Evolutionary conservation across 2,329 filamentous ascomycete genomes (phyloP), one percentile per base, ranked within the genome.

Genomic region (Fusarium papillatum): DNA sequence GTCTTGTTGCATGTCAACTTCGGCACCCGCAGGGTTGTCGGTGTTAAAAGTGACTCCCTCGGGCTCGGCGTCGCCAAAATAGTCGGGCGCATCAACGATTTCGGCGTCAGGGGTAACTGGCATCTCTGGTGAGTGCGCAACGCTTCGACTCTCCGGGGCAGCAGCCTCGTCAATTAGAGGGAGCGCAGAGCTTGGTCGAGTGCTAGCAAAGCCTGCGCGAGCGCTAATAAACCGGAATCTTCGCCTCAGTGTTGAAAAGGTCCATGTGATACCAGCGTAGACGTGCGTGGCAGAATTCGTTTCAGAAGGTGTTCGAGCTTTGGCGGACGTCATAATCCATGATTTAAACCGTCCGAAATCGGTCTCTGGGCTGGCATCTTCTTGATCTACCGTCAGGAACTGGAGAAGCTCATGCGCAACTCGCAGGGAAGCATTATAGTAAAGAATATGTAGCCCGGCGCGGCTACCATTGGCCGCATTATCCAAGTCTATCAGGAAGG

Each of bases 401-500:
- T 90, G 88, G 68, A 91, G 86, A 34, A 93, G 81, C 1, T 85
- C 83, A n/a, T 86, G 82, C 26, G 88, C 89, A 1, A 89, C 87
- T 63, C 92, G 90, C 65, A 96, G 84, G 5, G 93, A 89, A 13
- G 88, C 86, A 80, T 96, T 97, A 36, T 90, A 89, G 81, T 94
- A 96, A 0, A 95, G 77, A 10, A 95, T 87, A 36, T 90, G 87
- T 43, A 96, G 82, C 2, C 87, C 86, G 0, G 88, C 88, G 2
- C 88, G 85, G 26, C 84, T 85, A 59, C 86, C 87, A 76, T 92
- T 93, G n/a, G 84, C 82, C 2, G 87, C 82, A 78, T 93, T 90
- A 10, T 87, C 86, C 63, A 94, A 84, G 78, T 96, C 94, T 39
- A 96, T 87, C 50, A 96, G 89, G 78, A 96, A 95, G 0, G 93